Evolutionary conservation across 805 yeast genomes (phyloP).

Genomic region (Saitoella complicata): DNA sequence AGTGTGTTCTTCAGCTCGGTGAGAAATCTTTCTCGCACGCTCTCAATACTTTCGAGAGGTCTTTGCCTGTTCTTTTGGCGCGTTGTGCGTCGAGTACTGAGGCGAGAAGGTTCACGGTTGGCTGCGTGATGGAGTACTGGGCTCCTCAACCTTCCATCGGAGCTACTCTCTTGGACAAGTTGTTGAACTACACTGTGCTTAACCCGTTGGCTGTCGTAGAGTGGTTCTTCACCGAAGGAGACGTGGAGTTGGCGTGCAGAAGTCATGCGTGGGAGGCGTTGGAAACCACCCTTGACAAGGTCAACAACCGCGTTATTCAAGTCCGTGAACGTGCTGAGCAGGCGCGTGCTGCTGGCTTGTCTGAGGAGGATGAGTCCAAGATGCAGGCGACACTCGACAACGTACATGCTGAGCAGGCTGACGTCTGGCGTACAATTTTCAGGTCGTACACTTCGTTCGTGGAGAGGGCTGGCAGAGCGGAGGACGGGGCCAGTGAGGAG

Average conservation of each 20-base stretch:
- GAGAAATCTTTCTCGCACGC: slow-evolving; percentile 74
- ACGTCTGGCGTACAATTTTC: no score
- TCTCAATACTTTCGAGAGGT: slow-evolving; percentile 34
- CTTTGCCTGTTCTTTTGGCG: slow-evolving; percentile 23
- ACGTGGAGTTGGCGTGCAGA: slow-evolving; percentile 5
- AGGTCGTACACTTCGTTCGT: no score
- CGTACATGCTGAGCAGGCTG: no score
- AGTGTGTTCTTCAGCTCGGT: slow-evolving; percentile 65
- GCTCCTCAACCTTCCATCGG: slow-evolving; percentile 49
- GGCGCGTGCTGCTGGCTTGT: not conserved
- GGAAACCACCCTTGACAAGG: slow-evolving; percentile 10
- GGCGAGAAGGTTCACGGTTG: slow-evolving; percentile 29
- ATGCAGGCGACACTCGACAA: no score
- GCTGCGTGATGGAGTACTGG: slow-evolving; percentile 50
- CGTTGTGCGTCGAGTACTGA: slow-evolving; percentile 4
- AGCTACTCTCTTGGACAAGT: slow-evolving; percentile 37
- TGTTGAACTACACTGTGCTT: slow-evolving; percentile 32
- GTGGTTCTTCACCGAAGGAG: slow-evolving; percentile 26
- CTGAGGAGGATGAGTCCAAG: no score
- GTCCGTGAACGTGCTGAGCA: not conserved
- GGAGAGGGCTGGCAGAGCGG: no score
- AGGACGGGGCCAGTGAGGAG: no score
- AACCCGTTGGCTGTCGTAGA: slow-evolving; percentile 27
- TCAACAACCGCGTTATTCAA: slow-evolving; percentile 2
- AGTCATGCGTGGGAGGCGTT: slow-evolving; percentile 12